Base-by-base conservation (phyloP, 306 rosid genomes). In the Trifolium fragiferum region DNA sequence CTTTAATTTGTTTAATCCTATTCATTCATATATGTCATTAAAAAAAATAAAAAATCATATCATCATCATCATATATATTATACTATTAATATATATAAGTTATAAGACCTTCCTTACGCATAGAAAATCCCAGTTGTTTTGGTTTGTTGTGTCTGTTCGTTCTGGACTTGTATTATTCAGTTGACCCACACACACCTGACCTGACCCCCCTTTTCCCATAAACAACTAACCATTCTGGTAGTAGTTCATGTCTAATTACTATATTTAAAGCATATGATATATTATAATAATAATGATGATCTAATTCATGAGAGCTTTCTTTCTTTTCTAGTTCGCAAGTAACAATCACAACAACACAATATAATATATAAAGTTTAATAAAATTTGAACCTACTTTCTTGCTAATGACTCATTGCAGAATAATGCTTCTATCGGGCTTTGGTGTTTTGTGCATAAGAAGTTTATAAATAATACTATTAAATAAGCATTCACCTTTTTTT, bases 121-220 rank as follows among this genome's bases (percentile, higher is more conserved):
- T 15, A 30, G 41, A 60, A 60, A 32, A 60, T 60, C 66, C 21
- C 21, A 60, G 21, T 60, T 32, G 66, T 30, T 60, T 58, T 60
- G 43, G 66, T 30, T 30, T 60, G 66, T 60, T 60, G 19, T 32
- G 43, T 30, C 18, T 32, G 43, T 60, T 60, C 7, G 66, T 13
- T 32, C 12, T 60, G 13, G 21, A 60, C 20, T 32, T 60, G 66
- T 21, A 30, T 60, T 32, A 60, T 60, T 37, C 41, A 60, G 6
- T 32, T 30, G 66, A 60, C 43, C 66, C 66, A 60, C 20, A 60
- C 20, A 60, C 14, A 30, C 43, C 40, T 60, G 12, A 60, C 38
- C 41, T 2, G 38, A 58, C 66, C 43, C 66, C 3, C 14, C 15
- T 60, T 60, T 60, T 15, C 11, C 0, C 20, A 14, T 30, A 60